Base-by-base conservation (phyloP, 2,329 filamentous ascomycete genomes). In the Monosporascus cannonballus region DNA sequence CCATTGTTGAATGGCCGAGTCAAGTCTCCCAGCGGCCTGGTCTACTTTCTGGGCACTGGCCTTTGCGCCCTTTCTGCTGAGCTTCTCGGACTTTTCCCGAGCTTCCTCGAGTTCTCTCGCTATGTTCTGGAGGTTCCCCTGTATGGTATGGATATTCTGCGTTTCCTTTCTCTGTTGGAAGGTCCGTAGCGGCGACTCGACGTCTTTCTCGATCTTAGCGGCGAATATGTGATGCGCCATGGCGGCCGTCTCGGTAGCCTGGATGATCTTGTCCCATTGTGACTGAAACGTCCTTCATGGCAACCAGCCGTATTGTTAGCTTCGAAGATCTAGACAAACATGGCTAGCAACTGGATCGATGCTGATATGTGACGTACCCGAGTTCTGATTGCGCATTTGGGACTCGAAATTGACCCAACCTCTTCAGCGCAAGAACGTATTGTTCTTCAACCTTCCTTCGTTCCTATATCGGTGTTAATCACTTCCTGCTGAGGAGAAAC, bases 381-480 rank as follows among this genome's bases (percentile, higher is more conserved):
- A 99, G 79, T 64, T 96, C 90, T 7, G 86, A 86, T 49, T 84
- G 81, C 58, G 85, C 79, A 67, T 92, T 90, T 51, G 89, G 85
- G 51, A 87, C 81, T 60, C 83, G 85, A 67, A 85, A 86, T 64
- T 85, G 81, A 55, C 87, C 81, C 57, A 99, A 83, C 75, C 89
- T 96, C 64, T 86, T 86, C 62, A 99, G 75, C 44, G 87, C 85
- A 63, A 85, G 78, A 47, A 90, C 89, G 72, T 99, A 99, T 66
- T 85, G 80, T 66, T 97, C 93, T 73, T 99, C 94, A 57, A 97
- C 80, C 64, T 85, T 88, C 69, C 92, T 87, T 62, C 94, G 90
- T 76, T 99, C 94, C 93, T 97, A 69, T 53, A 47, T 56, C 42
- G 11, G 24, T 46, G 42, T 46, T 18, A 46, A 24, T 14, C 22